Base-by-base conservation (phyloP, 1,284 basidiomycete species). In the Laetiporus sulphureus region DNA sequence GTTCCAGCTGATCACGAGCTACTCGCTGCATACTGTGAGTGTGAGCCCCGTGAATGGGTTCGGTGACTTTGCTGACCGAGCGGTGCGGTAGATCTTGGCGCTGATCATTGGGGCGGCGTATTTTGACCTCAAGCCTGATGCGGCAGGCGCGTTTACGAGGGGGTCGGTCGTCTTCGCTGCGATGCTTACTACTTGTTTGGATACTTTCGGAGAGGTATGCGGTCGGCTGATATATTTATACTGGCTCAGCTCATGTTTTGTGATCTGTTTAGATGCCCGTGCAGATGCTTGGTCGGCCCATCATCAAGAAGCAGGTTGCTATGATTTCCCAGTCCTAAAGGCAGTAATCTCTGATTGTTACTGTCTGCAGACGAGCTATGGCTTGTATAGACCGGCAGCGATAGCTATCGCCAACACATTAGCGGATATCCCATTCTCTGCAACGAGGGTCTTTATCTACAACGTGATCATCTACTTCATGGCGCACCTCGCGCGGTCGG, bases 101-200 rank as follows among this genome's bases (percentile, higher is more conserved):
- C 63, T 95, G 36, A 76, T 95, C 39, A 72, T 87, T 50, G 91
- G 91, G 25, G 80, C 74, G 15, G 79, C 83, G 12, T 93, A 78
- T 65, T 77, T 79, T 54, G 76, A 86, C 41, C 72, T 87, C 23
- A 85, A 88, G 3, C 53, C 72, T 13, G 83, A 84, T 0, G 78
- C 90, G 6, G 73, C 75, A 27, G 91, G 91, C 29, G 87, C 84
- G 0, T 95, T 95, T 65, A 91, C 90, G 16, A 78, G 91, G 49
- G 91, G 90, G 22, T 79, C 88, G 63, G 79, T 90, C 32, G 79
- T 94, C 41, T 93, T 93, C 62, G 59, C 68, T 38, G 80, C 80
- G 37, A 65, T 92, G 45, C 63, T 93, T 22, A 83, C 84, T 21
- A 83, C 79, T 41, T 78, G 77, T 54, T 67, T 91, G 43, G 83